A percentile compares a stretch with the other conserved stretches of the same genome.
Conservation (phyloP, 306 rosid species). For the Quercus cerris region DNA sequence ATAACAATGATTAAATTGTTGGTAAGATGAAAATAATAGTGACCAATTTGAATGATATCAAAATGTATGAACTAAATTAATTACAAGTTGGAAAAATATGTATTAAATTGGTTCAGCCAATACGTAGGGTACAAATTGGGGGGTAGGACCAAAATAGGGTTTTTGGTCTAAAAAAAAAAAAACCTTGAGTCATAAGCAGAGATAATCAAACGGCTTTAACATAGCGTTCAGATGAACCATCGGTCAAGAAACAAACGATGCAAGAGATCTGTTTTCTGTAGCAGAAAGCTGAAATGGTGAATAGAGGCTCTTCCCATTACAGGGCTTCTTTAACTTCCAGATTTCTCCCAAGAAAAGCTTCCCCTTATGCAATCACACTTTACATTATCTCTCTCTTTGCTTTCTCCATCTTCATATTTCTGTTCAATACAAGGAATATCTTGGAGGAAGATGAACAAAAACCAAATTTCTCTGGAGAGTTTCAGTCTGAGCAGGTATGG, state of each 20-base stretch:
- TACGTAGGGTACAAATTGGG: no score
- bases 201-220: no score
- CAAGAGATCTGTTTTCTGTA: constrained; percentile 4
- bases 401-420: constrained; percentile 53
- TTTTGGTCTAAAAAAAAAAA: no score
- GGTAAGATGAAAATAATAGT: no score
- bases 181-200: no score
- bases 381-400: constrained; percentile 45
- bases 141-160: no score
- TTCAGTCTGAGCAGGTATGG: constrained; percentile 41
- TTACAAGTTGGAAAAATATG: no score
- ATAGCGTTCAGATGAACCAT: no score
- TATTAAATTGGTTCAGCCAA: no score
- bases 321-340: constrained; percentile 25
- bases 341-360: constrained; percentile 38
- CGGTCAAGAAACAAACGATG: background rate
- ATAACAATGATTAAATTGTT: no score
- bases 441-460: constrained; percentile 34
- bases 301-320: constrained; percentile 32
- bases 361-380: constrained; percentile 37
- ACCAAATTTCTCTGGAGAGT: constrained; percentile 21
- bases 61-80: no score
- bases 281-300: constrained; percentile 46
- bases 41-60: no score
- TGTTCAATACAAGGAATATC: constrained; percentile 45